Evolutionary conservation across 352 stramenopile genomes (phyloP), one percentile per base, ranked within the genome.

Genomic region (Phytophthora sojae): DNA sequence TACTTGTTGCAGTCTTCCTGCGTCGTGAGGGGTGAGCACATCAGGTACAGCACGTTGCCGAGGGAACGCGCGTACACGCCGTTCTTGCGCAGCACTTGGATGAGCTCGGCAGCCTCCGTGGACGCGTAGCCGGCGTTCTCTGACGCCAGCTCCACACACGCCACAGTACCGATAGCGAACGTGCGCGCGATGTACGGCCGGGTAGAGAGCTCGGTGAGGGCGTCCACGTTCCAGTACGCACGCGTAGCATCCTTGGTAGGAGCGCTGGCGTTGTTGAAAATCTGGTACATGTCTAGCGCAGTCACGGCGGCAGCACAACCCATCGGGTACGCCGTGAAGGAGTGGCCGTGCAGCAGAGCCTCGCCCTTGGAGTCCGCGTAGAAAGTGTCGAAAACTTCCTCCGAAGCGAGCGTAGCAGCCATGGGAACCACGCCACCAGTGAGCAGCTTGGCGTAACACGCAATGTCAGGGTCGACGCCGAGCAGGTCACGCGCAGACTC

Each of bases 261-360:
- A 19, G 7, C 65, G 29, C 32, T 75, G 0, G 67, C 67, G 54
- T 76, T 50, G 57, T 85, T 83, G 44, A 90, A 73, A 61, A 94
- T 89, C 58, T 92, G 63, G 74, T 95, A 97, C 87, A 95, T 93
- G 70, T 96, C 88, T 3, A 98, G 64, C 11, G 91, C 85, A n/a
- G 95, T 95, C 26, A 98, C 60, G 11, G 88, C 89, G 11, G 92
- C 92, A 23, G 92, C 93, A 61, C 93, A 98, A 26, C 91, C 94
- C 49, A 97, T 84, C 4, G 94, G 92, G 62, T 98, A 92, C 0
- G 93, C 94, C 26, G 93, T 97, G 80, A 98, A 98, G n/a, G 92
- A 97, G 76, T 98, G 93, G 11, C 89, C 94, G 64, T 98, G 93
- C 0, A 98, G 80, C 45, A 98, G 67, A 5, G 91, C 92, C 17